Conservation (phyloP, 169 alveolate genomes). For the Plasmodium relictum region DNA sequence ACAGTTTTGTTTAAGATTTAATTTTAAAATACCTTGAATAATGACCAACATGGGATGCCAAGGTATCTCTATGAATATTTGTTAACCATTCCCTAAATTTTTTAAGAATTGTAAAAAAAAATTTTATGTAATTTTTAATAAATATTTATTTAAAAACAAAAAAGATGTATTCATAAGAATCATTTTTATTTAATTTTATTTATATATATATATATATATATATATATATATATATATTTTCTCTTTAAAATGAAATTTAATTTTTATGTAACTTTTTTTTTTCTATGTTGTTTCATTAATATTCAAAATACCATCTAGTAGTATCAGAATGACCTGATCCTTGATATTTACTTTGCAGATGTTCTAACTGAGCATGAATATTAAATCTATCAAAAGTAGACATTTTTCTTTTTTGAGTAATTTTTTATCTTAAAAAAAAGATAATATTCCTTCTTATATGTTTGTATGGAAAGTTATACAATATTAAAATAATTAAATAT, state of each 20-base stretch:
- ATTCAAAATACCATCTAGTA: slow-evolving; percentile 90
- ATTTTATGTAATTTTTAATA: neutral
- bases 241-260: neutral
- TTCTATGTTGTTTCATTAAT: neutral
- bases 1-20: neutral
- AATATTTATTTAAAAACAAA: neutral
- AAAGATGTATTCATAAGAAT: neutral
- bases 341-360: slow-evolving; percentile 94
- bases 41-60: slow-evolving; percentile 94
- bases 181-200: neutral
- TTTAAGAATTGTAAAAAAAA: neutral
- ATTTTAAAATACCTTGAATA: slow-evolving; percentile 84
- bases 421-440: slow-evolving; percentile 3
- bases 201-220: neutral
- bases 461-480: neutral
- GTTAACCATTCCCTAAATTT: slow-evolving; percentile 93
- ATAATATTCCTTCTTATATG: neutral
- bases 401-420: slow-evolving; percentile 80
- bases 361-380: slow-evolving; percentile 95
- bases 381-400: slow-evolving; percentile 90
- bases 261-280: neutral
- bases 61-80: slow-evolving; percentile 94
- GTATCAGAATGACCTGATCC: slow-evolving; percentile 96
- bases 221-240: slow-evolving; percentile 1
- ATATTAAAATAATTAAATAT: neutral